These are phyloP conservation scores for Musa schizocarpa DNA, from an alignment of 176 grass and related monocot genomes.

Conservation along the genomic window DNA sequence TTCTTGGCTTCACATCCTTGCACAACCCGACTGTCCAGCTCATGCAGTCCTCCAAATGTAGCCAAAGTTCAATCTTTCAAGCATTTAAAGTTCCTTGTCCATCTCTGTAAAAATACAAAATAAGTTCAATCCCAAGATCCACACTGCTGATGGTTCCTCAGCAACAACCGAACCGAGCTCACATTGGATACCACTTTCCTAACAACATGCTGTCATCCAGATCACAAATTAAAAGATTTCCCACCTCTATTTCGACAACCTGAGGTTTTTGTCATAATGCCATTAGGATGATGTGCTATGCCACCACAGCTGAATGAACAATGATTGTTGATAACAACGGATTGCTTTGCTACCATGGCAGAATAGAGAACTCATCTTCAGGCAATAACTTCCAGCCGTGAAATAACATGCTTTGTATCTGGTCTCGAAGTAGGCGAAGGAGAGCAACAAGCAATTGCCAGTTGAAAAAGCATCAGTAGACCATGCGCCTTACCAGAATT, in stretches of 20 bases:
- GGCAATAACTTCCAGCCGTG: slow-evolving; percentile 14
- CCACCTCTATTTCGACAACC: neutral
- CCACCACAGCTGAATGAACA: neutral
- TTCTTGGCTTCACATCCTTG: neutral
- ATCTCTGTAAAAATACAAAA: neutral
- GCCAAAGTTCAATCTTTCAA: neutral
- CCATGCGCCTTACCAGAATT: slow-evolving; percentile 16
- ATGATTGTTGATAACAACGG: neutral
- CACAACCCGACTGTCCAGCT: neutral
- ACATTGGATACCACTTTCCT: neutral
- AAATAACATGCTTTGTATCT: slow-evolving; percentile 7
- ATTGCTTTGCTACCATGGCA: neutral
- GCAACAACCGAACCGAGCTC: neutral
- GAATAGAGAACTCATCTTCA: neutral
- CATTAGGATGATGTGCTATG: neutral
- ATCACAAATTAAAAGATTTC: neutral
- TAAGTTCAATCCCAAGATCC: neutral
- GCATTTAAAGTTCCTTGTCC: neutral
- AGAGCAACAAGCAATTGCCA: slow-evolving; percentile 25
- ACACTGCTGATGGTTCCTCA: neutral
- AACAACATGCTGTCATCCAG: neutral
- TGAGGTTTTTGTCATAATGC: neutral
- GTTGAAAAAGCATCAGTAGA: slow-evolving; percentile 16
- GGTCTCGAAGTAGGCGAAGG: slow-evolving; percentile 16
- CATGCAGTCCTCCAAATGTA: neutral